Conservation (phyloP, 331 rosid genomes). For the Dryas integrifolia region DNA sequence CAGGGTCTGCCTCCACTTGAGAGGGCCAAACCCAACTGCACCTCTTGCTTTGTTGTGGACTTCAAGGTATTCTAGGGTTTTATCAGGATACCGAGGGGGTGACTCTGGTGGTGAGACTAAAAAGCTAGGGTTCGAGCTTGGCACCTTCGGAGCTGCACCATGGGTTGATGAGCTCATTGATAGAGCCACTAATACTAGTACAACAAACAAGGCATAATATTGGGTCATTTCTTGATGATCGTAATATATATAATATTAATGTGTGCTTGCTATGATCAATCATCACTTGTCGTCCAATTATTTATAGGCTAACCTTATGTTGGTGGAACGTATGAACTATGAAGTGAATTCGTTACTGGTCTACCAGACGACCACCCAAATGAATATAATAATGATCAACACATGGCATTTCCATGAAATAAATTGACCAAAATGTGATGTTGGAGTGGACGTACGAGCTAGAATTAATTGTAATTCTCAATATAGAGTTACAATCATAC, state of each 20-base stretch:
- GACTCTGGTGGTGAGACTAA: no score
- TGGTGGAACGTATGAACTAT: no score
- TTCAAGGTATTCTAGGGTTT: conserved; percentile 52
- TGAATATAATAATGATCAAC: no score
- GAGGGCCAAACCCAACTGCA: conserved; percentile 63
- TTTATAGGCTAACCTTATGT: not conserved
- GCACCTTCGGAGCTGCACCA: conserved; percentile 10
- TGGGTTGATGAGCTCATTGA: not conserved
- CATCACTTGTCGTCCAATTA: not conserved
- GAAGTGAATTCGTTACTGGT: no score
- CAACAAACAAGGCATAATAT: conserved; percentile 7
- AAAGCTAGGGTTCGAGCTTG: not conserved
- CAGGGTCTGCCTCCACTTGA: conserved; percentile 67
- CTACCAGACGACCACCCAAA: no score
- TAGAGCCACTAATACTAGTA: conserved; percentile 6
- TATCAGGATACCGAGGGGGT: conserved; percentile 13
- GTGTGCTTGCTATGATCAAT: conserved; percentile 4
- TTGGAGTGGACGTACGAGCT: no score
- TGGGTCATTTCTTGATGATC: not conserved
- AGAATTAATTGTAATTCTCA: no score
- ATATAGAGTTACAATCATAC: no score
- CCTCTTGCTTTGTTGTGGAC: conserved; percentile 85
- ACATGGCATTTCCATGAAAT: no score
- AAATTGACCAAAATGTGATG: no score
- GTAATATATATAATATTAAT: not conserved